Evolutionary conservation across 2,329 filamentous ascomycete genomes (phyloP).

Genomic region (Alternaria viburni): DNA sequence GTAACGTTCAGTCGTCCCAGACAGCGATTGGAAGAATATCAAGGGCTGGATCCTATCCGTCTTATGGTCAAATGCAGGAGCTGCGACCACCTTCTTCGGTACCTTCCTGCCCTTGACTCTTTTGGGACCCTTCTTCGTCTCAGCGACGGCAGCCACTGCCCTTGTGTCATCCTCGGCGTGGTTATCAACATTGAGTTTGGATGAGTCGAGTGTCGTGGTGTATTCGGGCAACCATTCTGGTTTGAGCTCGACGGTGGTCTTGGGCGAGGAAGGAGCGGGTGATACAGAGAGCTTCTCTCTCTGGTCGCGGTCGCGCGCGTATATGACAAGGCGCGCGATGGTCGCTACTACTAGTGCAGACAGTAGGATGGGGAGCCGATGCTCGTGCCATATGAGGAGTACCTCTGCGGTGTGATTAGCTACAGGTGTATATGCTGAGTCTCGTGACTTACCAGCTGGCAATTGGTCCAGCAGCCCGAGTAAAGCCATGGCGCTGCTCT

Average conservation of each 20-base stretch:
- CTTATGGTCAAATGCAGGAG: constrained; percentile 32
- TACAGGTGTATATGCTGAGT: not conserved
- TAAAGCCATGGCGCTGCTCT: constrained; percentile 22
- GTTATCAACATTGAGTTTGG: constrained; percentile 33
- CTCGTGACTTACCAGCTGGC: constrained; percentile 18
- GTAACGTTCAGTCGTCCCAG: constrained; percentile 78
- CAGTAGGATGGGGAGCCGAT: constrained; percentile 43
- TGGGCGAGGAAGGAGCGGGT: constrained; percentile 41
- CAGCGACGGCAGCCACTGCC: constrained; percentile 24
- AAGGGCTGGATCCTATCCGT: constrained; percentile 69
- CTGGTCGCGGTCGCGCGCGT: constrained; percentile 31
- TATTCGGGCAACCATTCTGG: constrained; percentile 47
- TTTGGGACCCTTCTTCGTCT: constrained; percentile 44
- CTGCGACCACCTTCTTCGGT: constrained; percentile 24
- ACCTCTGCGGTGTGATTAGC: constrained; percentile 34
- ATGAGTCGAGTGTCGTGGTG: constrained; percentile 31
- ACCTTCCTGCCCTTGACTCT: constrained; percentile 47
- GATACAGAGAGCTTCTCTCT: constrained; percentile 39
- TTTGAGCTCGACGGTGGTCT: constrained; percentile 32
- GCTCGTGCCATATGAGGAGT: constrained; percentile 46
- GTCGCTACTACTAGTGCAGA: constrained; percentile 37
- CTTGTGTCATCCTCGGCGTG: constrained; percentile 37
- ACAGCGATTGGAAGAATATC: constrained; percentile 89
- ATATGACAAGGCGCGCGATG: constrained; percentile 37
- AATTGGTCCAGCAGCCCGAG: constrained; percentile 16